Base-by-base conservation (phyloP, 208 protist genomes). In the Trypanosoma boissoni region DNA sequence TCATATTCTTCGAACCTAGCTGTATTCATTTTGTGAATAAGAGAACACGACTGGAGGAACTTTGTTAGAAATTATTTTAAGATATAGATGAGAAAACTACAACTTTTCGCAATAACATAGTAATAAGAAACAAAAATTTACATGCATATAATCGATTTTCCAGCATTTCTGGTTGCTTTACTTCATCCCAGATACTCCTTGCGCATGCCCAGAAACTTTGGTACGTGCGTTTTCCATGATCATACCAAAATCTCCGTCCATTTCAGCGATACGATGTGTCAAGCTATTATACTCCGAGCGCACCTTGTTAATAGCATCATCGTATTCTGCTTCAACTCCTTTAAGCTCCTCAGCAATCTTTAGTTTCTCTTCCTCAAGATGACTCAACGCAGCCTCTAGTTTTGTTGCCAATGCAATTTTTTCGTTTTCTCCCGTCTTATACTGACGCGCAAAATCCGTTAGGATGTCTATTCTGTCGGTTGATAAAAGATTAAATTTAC, bases 211-310 rank as follows among this genome's bases (percentile, higher is more conserved):
- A 6, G 42, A 26, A 10, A 23, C 8, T 37, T 26, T 68, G 6
- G 23, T 41, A 7, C 52, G 10, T 21, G 64, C 64, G 23, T 63
- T 41, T 7, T 68, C 63, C 1, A 94, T 58, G 59, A 96, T 82
- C 6, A 64, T 58, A 3, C 46, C 62, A 62, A 96, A 91, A 54
- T 96, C 91, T 48, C 80, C 81, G 49, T 94, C 83, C 91, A 96
- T 95, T 7, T 93, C 86, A 16, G 51, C 61, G 18, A 73, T 80
- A 18, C 80, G 76, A 55, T 83, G 48, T 28, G 46, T 55, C 0
- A 94, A 68, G 18, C 55, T 75, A n/a, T 89, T 80, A 44, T 85
- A 72, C 42, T 89, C 73, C 21, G 49, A 48, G 37, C 76, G 76
- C 37, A 79, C 78, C 36, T 62, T 64, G 57, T 73, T 87, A 48